These are phyloP conservation scores for Simplicillium aogashimaense DNA, from an alignment of 2,329 filamentous ascomycete species.

Conservation along the genomic window DNA sequence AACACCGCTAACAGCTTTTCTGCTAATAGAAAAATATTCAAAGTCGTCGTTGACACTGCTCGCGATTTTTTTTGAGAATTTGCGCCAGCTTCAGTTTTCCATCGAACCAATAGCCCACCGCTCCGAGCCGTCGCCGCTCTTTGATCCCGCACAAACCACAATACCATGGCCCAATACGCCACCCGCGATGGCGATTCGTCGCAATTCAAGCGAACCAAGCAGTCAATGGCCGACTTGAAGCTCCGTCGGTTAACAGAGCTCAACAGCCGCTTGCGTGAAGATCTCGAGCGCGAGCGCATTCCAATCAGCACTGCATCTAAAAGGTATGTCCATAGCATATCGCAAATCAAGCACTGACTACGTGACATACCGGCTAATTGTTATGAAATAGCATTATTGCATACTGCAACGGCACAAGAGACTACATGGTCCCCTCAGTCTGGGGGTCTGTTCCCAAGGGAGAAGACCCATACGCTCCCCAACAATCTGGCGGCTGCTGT, in stretches of 20 bases:
- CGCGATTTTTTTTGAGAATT: too few relatives aligned
- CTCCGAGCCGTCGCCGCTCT: too few relatives aligned
- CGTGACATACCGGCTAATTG: background rate
- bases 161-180: slow-evolving; percentile 55
- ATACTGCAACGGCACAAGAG: slow-evolving; percentile 95
- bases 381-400: slow-evolving; percentile 67
- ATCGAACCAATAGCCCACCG: too few relatives aligned
- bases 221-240: slow-evolving; percentile 98
- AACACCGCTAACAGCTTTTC: too few relatives aligned
- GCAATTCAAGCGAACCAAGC: slow-evolving; percentile 84
- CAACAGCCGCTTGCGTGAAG: slow-evolving; percentile 91
- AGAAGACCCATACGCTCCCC: slow-evolving; percentile 96
- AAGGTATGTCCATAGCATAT: slow-evolving; percentile 47
- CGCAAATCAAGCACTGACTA: background rate
- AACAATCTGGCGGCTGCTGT: slow-evolving; percentile 89
- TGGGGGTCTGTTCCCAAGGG: slow-evolving; percentile 92
- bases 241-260: slow-evolving; percentile 91
- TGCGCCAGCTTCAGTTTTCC: too few relatives aligned
- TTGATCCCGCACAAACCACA: too few relatives aligned
- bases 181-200: slow-evolving; percentile 59
- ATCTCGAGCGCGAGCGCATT: slow-evolving; percentile 89
- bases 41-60: too few relatives aligned
- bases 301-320: slow-evolving; percentile 89
- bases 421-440: slow-evolving; percentile 97
- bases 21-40: too few relatives aligned